These are phyloP conservation scores for Leccinum ochraceum DNA, from an alignment of 768 basidiomycete species.

Conservation along the genomic window DNA sequence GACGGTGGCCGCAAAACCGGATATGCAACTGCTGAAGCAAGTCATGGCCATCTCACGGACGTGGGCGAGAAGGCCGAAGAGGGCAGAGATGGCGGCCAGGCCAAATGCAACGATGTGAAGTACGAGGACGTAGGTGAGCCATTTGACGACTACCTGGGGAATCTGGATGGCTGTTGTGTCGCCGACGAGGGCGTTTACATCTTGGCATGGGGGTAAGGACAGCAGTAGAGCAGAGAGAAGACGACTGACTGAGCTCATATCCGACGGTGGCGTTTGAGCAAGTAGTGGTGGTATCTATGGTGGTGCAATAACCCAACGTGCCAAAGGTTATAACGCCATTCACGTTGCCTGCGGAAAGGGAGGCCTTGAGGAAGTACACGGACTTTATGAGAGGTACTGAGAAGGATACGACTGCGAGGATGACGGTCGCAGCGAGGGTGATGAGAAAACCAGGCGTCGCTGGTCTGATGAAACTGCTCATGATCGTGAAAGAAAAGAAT, in stretches of 20 bases:
- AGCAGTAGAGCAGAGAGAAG: neutral
- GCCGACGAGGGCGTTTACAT: slow-evolving; percentile 80
- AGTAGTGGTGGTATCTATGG: slow-evolving; percentile 52
- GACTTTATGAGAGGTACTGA: slow-evolving; percentile 89
- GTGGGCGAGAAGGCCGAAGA: slow-evolving; percentile 89
- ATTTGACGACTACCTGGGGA: slow-evolving; percentile 84
- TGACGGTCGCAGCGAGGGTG: slow-evolving; percentile 72
- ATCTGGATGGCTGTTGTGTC: slow-evolving; percentile 65
- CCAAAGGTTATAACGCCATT: slow-evolving; percentile 80
- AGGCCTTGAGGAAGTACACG: slow-evolving; percentile 85
- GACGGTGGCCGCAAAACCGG: slow-evolving; percentile 76
- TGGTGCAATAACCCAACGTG: slow-evolving; percentile 84
- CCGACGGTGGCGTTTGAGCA: slow-evolving; percentile 85
- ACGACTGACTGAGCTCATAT: slow-evolving; percentile 77
- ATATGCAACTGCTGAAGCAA: slow-evolving; percentile 79
- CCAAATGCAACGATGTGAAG: slow-evolving; percentile 88
- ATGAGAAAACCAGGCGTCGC: slow-evolving; percentile 90
- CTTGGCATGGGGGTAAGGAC: slow-evolving; percentile 40
- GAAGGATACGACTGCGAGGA: slow-evolving; percentile 87
- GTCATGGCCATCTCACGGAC: slow-evolving; percentile 84
- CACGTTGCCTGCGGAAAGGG: slow-evolving; percentile 45
- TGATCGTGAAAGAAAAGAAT: slow-evolving; percentile 39
- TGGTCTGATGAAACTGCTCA: slow-evolving; percentile 69
- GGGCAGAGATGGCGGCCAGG: slow-evolving; percentile 64
- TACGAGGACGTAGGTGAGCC: slow-evolving; percentile 92